These are phyloP conservation scores for Xerocomus nothofagi DNA, from an alignment of 1,284 basidiomycete genomes.

Conservation along the genomic window DNA sequence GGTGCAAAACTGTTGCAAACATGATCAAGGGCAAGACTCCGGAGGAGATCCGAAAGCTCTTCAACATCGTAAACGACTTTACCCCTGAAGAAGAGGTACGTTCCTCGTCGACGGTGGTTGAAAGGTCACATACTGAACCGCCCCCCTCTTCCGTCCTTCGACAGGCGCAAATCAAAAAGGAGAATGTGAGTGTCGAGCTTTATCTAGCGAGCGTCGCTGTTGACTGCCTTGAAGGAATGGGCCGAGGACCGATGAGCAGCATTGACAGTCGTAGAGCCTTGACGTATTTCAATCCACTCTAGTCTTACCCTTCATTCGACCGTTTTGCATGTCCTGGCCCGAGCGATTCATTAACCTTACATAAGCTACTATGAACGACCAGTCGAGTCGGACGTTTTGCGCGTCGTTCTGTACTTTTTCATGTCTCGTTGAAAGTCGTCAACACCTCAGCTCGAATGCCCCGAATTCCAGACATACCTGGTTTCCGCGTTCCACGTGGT, in stretches of 20 bases:
- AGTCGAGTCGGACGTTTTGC: constrained; percentile 5
- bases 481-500: constrained; percentile 50
- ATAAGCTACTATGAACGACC: constrained; percentile 18
- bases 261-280: constrained; percentile 24
- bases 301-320: constrained; percentile 17
- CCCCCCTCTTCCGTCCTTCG: constrained; percentile 7
- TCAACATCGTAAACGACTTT: constrained; percentile 99
- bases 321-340: constrained; percentile 28
- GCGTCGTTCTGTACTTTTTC: too few species aligned
- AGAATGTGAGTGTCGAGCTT: constrained; percentile 72
- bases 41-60: constrained; percentile 93
- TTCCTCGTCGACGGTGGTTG: constrained; percentile 7
- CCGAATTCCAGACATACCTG: constrained; percentile 65
- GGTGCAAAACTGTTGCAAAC: constrained; percentile 99
- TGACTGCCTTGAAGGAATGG: constrained; percentile 65
- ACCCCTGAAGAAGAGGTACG: constrained; percentile 96
- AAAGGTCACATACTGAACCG: constrained; percentile 10
- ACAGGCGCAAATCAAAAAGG: constrained; percentile 98
- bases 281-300: constrained; percentile 26
- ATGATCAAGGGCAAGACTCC: constrained; percentile 99
- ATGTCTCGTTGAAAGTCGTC: constrained; percentile 5
- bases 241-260: constrained; percentile 75
- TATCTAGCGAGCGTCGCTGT: constrained; percentile 3
- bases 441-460: constrained; percentile 36
- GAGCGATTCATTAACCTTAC: constrained; percentile 18